Evolutionary conservation across 768 basidiomycete genomes (phyloP).

Genomic region (Coprinopsis sp.): DNA sequence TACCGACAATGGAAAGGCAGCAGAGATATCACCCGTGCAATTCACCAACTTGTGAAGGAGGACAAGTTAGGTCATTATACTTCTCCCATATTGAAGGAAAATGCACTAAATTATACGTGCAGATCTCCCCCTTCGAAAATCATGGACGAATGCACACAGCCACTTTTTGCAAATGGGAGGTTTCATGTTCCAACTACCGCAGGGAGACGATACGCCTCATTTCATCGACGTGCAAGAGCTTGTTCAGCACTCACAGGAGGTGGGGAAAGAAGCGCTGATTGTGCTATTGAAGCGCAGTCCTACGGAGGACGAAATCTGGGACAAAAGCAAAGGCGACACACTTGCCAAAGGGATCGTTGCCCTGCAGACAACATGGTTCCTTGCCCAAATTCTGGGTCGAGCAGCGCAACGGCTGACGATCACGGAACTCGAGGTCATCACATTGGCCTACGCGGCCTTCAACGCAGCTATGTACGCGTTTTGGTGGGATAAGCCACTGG

Average conservation of each 20-base stretch:
- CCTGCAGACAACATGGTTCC: constrained; percentile 9
- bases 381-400: not conserved
- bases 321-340: constrained; percentile 11
- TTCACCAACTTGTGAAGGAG: not conserved
- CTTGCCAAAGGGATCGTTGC: constrained; percentile 10
- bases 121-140: not conserved
- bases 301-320: constrained; percentile 2
- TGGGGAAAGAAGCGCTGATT: no score
- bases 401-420: not conserved
- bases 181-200: not conserved
- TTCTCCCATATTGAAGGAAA: no score
- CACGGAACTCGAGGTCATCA: not conserved
- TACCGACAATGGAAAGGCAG: constrained; percentile 13
- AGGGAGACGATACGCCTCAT: not conserved
- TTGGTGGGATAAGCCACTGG: not conserved
- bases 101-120: not conserved
- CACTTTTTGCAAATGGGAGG: constrained; percentile 11
- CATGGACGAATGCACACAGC: constrained; percentile 6
- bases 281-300: not conserved
- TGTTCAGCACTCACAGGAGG: no score
- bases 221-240: not conserved
- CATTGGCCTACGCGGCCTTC: not conserved
- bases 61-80: not conserved
- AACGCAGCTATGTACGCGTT: not conserved
- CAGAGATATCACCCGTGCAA: constrained; percentile 4